A percentile compares a stretch with the other conserved stretches of the same genome.
Conservation (phyloP, 2,329 filamentous ascomycete species). For the Aureobasidium pullulans region DNA sequence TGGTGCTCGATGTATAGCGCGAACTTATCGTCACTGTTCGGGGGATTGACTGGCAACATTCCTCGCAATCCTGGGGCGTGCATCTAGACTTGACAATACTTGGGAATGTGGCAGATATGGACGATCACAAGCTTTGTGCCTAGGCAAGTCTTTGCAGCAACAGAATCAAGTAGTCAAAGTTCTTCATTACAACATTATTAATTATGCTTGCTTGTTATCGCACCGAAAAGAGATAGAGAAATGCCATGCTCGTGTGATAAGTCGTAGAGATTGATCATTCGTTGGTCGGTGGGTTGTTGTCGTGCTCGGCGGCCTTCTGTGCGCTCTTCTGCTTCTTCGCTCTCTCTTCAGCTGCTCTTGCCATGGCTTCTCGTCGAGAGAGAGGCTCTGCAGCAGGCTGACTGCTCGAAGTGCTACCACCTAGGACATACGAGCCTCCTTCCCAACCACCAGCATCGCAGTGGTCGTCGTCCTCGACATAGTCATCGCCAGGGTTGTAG, state of each 20-base stretch:
- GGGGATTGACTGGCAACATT: neutral
- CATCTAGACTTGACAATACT: neutral
- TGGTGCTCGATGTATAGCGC: neutral
- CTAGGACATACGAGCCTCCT: slow-evolving; percentile 65
- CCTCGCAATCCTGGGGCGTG: neutral
- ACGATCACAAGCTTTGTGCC: neutral
- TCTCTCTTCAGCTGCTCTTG: slow-evolving; percentile 64
- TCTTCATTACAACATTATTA: neutral
- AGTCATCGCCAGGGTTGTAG: slow-evolving; percentile 43
- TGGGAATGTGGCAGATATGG: neutral
- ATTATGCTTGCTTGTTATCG: neutral
- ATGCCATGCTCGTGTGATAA: too few relatives aligned
- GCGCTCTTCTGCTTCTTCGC: slow-evolving; percentile 44
- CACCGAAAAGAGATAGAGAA: too few relatives aligned
- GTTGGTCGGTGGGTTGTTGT: neutral
- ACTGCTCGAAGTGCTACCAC: slow-evolving; percentile 24
- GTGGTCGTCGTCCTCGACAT: slow-evolving; percentile 39
- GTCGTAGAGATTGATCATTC: neutral
- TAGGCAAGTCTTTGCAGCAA: neutral
- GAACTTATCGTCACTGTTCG: neutral
- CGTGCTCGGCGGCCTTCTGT: slow-evolving; percentile 19
- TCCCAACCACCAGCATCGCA: slow-evolving; percentile 70
- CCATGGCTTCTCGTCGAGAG: slow-evolving; percentile 66
- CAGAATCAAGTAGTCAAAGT: neutral
- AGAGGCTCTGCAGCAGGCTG: slow-evolving; percentile 38